Conservation (phyloP, 1,139 yeast species). For the Protomyces inouyei region DNA sequence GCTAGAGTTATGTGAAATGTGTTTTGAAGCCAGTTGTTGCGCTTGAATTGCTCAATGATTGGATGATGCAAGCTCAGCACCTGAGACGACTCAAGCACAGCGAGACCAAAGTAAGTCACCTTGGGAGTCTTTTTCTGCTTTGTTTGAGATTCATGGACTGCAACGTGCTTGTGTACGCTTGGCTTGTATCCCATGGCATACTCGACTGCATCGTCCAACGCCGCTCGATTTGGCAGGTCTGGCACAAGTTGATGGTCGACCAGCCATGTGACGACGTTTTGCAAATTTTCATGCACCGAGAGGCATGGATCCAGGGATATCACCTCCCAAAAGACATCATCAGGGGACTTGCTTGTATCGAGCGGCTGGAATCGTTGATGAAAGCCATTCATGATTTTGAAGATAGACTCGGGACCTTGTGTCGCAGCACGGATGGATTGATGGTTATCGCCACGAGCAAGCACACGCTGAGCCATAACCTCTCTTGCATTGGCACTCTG, state of each 20-base stretch:
- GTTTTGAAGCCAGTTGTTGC: slow-evolving; percentile 46
- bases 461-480: slow-evolving; percentile 57
- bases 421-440: slow-evolving; percentile 64
- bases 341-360: slow-evolving; percentile 51
- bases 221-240: slow-evolving; percentile 44
- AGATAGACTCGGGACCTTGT: slow-evolving; percentile 48
- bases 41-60: slow-evolving; percentile 39
- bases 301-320: slow-evolving; percentile 52
- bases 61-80: slow-evolving; percentile 29
- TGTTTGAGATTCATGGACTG: slow-evolving; percentile 29
- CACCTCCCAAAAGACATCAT: slow-evolving; percentile 58
- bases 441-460: slow-evolving; percentile 78
- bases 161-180: slow-evolving; percentile 27
- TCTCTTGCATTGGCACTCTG: slow-evolving; percentile 39
- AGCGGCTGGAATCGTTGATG: slow-evolving; percentile 57
- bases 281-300: slow-evolving; percentile 55
- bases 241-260: slow-evolving; percentile 43
- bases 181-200: slow-evolving; percentile 43
- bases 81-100: slow-evolving; percentile 17
- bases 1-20: slow-evolving; percentile 75
- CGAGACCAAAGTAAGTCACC: slow-evolving; percentile 42
- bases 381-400: slow-evolving; percentile 68
- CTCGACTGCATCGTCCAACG: slow-evolving; percentile 46
- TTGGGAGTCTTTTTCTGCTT: slow-evolving; percentile 37
- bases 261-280: slow-evolving; percentile 45